Conservation (phyloP, 1,284 basidiomycete genomes). For the Mycena sp. region DNA sequence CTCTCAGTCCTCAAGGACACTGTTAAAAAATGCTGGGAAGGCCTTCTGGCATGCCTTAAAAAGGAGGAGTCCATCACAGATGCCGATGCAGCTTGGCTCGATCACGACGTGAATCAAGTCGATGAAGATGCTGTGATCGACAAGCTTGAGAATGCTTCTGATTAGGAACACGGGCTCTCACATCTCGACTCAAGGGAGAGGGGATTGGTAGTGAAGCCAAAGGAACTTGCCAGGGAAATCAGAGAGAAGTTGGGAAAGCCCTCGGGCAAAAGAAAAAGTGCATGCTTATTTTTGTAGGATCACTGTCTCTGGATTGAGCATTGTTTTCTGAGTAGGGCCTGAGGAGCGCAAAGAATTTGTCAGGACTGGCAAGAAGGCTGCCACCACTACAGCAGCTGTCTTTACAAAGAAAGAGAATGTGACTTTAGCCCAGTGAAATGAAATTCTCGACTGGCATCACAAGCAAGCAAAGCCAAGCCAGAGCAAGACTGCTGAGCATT, state of each 20-base stretch:
- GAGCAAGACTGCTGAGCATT: slow-evolving; percentile 35
- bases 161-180: too few species aligned
- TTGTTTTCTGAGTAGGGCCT: too few species aligned
- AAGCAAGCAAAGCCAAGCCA: slow-evolving; percentile 31
- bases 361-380: too few species aligned
- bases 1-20: too few species aligned
- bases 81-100: too few species aligned
- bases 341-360: neutral
- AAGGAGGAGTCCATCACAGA: too few species aligned
- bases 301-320: too few species aligned
- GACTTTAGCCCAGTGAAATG: slow-evolving; percentile 35
- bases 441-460: slow-evolving; percentile 41
- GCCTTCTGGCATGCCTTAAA: too few species aligned
- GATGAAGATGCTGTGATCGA: slow-evolving; percentile 27
- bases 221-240: neutral
- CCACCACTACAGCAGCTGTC: too few species aligned
- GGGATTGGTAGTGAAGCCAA: neutral
- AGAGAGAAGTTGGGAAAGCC: neutral
- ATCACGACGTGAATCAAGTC: slow-evolving; percentile 23
- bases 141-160: slow-evolving; percentile 30
- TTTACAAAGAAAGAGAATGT: slow-evolving; percentile 23
- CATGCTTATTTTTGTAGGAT: slow-evolving; percentile 13
- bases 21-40: too few species aligned
- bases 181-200: neutral
- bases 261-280: slow-evolving; percentile 14